Base-by-base conservation (phyloP, 2,329 filamentous ascomycete genomes). In the Trichothecium sympodiale region DNA sequence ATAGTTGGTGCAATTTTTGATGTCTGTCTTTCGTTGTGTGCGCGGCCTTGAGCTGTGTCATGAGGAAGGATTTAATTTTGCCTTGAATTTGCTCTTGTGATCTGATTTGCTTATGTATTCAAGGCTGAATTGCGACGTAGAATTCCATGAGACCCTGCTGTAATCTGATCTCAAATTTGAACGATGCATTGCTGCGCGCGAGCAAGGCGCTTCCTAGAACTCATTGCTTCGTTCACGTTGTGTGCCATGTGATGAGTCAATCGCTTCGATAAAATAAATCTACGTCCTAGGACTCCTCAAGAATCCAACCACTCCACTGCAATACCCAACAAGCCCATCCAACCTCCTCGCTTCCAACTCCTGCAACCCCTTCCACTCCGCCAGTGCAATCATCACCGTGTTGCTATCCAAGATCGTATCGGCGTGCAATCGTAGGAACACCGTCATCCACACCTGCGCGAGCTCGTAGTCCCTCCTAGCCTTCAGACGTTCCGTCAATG, bases 361-460 rank as follows among this genome's bases (percentile, higher is more conserved):
- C 56, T 89, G 83, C 48, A 81, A 75, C 18, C 58, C 59, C 55
- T 79, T 79, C 84, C 86, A 95, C 46, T 71, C 68, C 35, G 59
- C 57, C 41, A 95, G 59, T 32, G 73, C 74, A 2, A 58, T 62
- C 31, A 77, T 65, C 12, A 89, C 56, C 20, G 56, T 49, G 43
- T 64, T 60, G 55, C 50, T 71, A 52, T 61, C 67, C 60, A 63
- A 63, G 29, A 73, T 58, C 27, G 68, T 43, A 44, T 76, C 71
- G 43, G 72, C 73, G 57, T 96, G 89, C 29, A 94, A 63, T 33
- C 80, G 74, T 40, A 98, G 55, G 51, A 96, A 94, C 1, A 96
- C 89, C 2, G 82, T 80, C 87, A 98, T 96, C 89, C 91, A 98
- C 1, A 87, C 86, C 58, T 96, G 88, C 13, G 86, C 83, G 28